Evolutionary conservation across 164 flowering plant genomes (phyloP).

Genomic region (Umbellularia californica): DNA sequence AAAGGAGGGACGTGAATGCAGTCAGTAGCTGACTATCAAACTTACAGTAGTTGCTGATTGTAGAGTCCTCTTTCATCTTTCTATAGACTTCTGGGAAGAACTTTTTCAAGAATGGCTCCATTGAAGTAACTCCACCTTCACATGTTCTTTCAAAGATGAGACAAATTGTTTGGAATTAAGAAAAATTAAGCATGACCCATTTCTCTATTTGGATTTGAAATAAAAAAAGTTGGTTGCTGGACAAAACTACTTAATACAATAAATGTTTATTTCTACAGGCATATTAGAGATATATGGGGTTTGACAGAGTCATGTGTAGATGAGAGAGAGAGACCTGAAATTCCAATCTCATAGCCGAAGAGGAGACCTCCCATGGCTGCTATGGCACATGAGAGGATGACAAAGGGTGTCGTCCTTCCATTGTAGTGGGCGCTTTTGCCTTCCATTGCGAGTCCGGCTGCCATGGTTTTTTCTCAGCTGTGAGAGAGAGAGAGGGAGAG

Average conservation of each 20-base stretch:
- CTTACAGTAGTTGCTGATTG: constrained; percentile 61
- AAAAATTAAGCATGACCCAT: neutral
- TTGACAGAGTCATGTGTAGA: too few relatives aligned
- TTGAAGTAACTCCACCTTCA: constrained; percentile 80
- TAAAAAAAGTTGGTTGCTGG: too few relatives aligned
- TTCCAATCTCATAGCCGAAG: constrained; percentile 78
- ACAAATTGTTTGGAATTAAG: neutral
- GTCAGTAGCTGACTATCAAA: constrained; percentile 58
- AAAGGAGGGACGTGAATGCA: constrained; percentile 62
- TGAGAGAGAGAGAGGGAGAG: neutral
- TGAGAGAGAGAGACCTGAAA: constrained; percentile 39
- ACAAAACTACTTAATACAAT: too few relatives aligned
- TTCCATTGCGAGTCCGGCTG: constrained; percentile 17
- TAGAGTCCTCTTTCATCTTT: constrained; percentile 40
- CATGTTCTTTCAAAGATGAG: neutral
- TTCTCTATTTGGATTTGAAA: neutral
- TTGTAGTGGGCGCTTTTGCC: constrained; percentile 27
- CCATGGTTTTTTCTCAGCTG: constrained; percentile 33
- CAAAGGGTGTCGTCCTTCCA: constrained; percentile 47
- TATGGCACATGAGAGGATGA: constrained; percentile 49
- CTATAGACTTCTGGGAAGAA: constrained; percentile 60
- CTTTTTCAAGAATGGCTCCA: constrained; percentile 57
- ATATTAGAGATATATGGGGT: too few relatives aligned
- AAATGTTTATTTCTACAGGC: too few relatives aligned
- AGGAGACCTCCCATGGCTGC: constrained; percentile 67